Percentiles rank a stretch among this genome's conserved stretches.
phyloP scores from a whole-genome alignment of 139 green algal genomes.

The Ettlia oleoabundans region DNA sequence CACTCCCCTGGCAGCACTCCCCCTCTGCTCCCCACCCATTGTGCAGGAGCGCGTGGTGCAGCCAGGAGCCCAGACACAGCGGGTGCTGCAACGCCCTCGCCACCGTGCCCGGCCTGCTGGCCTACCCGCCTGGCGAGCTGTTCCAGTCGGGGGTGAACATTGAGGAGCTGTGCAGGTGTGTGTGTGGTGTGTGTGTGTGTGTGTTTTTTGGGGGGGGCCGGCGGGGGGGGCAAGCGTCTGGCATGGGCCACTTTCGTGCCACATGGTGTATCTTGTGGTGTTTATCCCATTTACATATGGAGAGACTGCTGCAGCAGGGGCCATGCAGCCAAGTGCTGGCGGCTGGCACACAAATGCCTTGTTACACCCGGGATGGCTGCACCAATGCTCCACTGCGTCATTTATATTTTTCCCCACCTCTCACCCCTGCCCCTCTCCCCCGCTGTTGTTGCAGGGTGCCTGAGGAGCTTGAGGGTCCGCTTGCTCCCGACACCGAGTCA shows the following conservation, averaged over 20 bases:
- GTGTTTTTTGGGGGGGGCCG: neutral
- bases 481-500: neutral
- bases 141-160: conserved; percentile 36
- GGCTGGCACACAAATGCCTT: neutral
- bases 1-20: neutral
- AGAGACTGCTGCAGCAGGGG: too few species aligned
- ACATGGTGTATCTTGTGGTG: too few species aligned
- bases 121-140: conserved; percentile 42
- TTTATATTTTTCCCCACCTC: neutral
- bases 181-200: neutral
- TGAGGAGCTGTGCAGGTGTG: conserved; percentile 36
- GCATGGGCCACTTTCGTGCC: too few species aligned
- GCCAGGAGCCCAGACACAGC: neutral
- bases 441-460: neutral
- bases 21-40: neutral
- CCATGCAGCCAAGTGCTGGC: too few species aligned
- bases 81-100: conserved; percentile 19
- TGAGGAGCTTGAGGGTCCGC: neutral
- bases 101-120: conserved; percentile 34
- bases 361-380: neutral
- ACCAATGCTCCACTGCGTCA: neutral
- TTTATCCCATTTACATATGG: too few species aligned
- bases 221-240: neutral
- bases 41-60: conserved; percentile 36
- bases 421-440: neutral